These are phyloP conservation scores for Trypethelium eluteriae DNA, from an alignment of 495 filamentous ascomycete species.

Conservation along the genomic window DNA sequence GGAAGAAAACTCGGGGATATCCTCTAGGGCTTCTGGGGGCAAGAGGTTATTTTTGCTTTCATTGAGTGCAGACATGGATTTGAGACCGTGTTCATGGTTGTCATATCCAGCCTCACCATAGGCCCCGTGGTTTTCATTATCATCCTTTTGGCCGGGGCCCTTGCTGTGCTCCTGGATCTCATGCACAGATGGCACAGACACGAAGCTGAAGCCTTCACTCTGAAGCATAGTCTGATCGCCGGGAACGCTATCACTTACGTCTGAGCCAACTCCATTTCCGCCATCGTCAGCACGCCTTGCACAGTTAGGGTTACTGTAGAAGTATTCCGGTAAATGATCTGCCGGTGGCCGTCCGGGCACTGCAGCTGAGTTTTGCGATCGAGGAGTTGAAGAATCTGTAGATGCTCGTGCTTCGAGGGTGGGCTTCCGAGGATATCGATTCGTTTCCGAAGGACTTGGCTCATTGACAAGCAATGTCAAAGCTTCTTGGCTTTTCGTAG, in stretches of 20 bases:
- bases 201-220: conserved; percentile 37
- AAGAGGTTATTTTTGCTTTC: background rate
- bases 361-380: no score
- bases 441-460: background rate
- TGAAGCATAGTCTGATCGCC: conserved; percentile 32
- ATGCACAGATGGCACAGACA: conserved; percentile 32
- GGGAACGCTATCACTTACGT: conserved; percentile 7
- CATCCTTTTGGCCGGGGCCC: background rate
- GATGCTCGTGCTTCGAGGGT: no score
- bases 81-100: background rate
- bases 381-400: no score
- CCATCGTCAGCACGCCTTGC: no score
- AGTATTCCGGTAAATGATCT: no score
- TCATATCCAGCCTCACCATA: background rate
- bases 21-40: background rate
- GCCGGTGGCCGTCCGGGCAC: no score
- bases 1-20: background rate
- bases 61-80: background rate
- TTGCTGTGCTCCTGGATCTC: conserved; percentile 20
- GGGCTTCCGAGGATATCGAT: no score
- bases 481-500: background rate
- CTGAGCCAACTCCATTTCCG: background rate
- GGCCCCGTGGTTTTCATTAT: background rate
- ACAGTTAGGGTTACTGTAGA: no score
- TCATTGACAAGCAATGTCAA: background rate